These are phyloP conservation scores for Penicillium fimorum DNA, from an alignment of 495 filamentous ascomycete species.

Conservation along the genomic window DNA sequence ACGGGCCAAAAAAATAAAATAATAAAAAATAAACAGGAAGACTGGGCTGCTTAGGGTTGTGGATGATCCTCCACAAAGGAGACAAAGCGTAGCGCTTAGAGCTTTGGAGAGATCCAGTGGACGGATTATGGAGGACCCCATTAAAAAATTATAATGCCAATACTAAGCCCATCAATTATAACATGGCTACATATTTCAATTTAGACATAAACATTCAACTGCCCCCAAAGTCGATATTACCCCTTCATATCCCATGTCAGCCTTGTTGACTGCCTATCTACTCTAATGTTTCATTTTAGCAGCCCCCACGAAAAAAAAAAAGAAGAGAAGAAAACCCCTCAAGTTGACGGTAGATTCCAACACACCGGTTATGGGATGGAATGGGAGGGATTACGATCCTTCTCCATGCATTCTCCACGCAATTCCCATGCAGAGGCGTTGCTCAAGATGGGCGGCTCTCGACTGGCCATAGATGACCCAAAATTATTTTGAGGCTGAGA, in stretches of 20 bases:
- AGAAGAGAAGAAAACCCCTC: background rate
- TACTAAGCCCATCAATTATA: background rate
- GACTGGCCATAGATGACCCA: constrained; percentile 21
- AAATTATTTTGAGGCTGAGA: constrained; percentile 27
- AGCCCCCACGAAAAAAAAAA: background rate
- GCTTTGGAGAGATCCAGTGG: background rate
- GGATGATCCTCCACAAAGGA: constrained; percentile 2
- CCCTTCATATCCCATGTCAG: constrained; percentile 1
- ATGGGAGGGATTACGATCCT: constrained; percentile 8
- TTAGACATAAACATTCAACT: background rate
- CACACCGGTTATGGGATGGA: constrained; percentile 1
- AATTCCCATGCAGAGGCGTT: background rate
- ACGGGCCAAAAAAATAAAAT: background rate
- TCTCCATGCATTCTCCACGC: background rate
- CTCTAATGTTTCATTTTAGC: background rate
- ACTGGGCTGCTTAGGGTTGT: constrained; percentile 1
- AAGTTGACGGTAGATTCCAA: background rate
- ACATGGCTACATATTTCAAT: background rate
- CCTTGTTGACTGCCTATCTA: constrained; percentile 8
- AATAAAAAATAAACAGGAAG: background rate
- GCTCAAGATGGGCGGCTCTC: constrained; percentile 22
- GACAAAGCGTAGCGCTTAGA: constrained; percentile 15
- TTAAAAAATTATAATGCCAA: background rate
- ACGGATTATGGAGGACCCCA: background rate
- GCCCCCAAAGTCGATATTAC: background rate